Base-by-base conservation (phyloP, 208 protist species). In the Trichomonas vaginalis region DNA sequence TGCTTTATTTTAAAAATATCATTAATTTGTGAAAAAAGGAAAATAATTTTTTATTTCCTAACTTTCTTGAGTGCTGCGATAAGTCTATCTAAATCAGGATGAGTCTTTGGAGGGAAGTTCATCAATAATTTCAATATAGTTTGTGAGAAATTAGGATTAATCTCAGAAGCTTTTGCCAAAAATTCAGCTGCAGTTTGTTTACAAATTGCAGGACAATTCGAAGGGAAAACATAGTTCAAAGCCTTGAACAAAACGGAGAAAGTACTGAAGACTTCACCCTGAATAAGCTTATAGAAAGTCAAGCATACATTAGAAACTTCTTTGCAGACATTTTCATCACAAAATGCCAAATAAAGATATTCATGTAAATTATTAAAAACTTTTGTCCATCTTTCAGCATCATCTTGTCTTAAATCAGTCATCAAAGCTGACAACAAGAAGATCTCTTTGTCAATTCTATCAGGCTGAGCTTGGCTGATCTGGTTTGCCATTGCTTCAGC, bases 281-380 rank as follows among this genome's bases (percentile, higher is more conserved):
- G 40, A 10, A 92, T 35, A 12, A 92, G 23, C 45, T 51, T 92
- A 32, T 92, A 92, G 46, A 92, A 92, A 51, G 45, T 47, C 40
- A 49, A 92, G n/a, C 86, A 92, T 10, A 92, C 86, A 35, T 92
- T 40, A 15, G 86, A 35, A 35, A 45, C 40, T 39, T 92, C 40
- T 92, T 92, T 92, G 45, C 86, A 92, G 37, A 35, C 23, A 39
- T 92, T 92, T 10, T 42, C 32, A 47, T 92, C 86, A 39, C 86
- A 92, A 92, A 92, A 92, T 8, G 86, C 86, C 23, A 92, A 42
- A 92, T 92, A 92, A 15, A 92, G 56, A 92, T 42, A 92, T 39
- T 92, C 86, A 39, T 92, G 10, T 8, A 92, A n/a, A 27, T 3
- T 51, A 9, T 92, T 42, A 21, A 92, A 92, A 1, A 92, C n/a